Evolutionary conservation across 192 early-diverging fungal genomes (phyloP), one percentile per base, ranked within the genome.

Genomic region (Entomortierella lignicola): DNA sequence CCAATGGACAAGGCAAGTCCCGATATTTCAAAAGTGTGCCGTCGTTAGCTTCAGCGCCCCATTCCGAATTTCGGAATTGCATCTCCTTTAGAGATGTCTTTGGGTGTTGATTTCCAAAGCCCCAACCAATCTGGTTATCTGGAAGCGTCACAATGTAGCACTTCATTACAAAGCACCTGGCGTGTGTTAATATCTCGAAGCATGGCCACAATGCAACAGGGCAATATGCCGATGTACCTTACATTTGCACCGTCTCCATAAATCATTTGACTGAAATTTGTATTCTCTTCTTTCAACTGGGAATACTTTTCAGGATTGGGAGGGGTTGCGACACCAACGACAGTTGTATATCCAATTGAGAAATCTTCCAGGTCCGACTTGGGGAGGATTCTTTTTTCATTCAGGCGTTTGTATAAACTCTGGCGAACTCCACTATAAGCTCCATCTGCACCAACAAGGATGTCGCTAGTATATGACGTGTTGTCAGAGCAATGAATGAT

Each of bases 41-140:
- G 10, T 64, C 55, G 29, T 55, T 53, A 27, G 47, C 15, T 8
- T 66, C 71, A 0, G 71, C 63, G 0, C 56, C 51, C 63, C 71
- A 74, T 23, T 74, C 63, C 13, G 63, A 65, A 47, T 63, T 66
- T 5, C 41, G 29, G 23, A 66, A 61, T 4, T 61, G 30, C 52
- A 62, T 23, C 10, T 59, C 30, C 20, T 63, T 32, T 12, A 58
- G n/a, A 23, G 55, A 37, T 2, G 52, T 26, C 34, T 54, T 23
- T n/a, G 60, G 8, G n/a, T 62, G 23, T 34, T 67, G 72, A 5
- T 29, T 11, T 11, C 29, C 30, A 2, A 67, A 13, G 12, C 18
- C n/a, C 58, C 63, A 75, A n/a, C 72, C 62, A 51, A 75, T 63
- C 27, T 65, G 63, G 15, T 66, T 51, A 27, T 48, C 53, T 12